These are phyloP conservation scores for Schoenoplectus tabernaemontani DNA, from an alignment of 202 grass and related monocot genomes.

Conservation along the genomic window DNA sequence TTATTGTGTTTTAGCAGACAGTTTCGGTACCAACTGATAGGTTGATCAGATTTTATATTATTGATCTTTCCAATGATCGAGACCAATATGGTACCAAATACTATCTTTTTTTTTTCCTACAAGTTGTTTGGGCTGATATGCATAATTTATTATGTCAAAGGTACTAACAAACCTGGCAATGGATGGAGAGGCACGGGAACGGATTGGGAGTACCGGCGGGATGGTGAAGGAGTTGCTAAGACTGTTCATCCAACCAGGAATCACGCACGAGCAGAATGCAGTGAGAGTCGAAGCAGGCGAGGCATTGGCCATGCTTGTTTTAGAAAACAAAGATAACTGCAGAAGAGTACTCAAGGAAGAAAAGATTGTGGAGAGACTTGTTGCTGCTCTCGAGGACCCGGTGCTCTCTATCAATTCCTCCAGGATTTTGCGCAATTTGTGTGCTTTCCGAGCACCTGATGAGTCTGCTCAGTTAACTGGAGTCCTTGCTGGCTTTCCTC, in stretches of 20 bases:
- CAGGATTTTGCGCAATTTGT: conserved; percentile 54
- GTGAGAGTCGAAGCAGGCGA: conserved; percentile 51
- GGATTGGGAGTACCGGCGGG: conserved; percentile 58
- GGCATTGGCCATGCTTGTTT: conserved; percentile 68
- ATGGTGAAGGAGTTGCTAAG: conserved; percentile 46
- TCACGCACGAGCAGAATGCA: conserved; percentile 14
- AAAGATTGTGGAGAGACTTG: conserved; percentile 22
- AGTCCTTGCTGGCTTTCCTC: conserved; percentile 29
- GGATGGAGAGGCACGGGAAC: conserved; percentile 49
- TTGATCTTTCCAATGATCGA: too few relatives aligned
- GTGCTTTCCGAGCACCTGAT: conserved; percentile 24
- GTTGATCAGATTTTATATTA: too few relatives aligned
- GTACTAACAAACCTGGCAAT: conserved; percentile 58
- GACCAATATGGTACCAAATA: too few relatives aligned
- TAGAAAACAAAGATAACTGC: conserved; percentile 66
- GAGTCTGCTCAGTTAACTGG: conserved; percentile 9
- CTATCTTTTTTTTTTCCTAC: too few relatives aligned
- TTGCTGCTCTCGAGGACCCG: conserved; percentile 23
- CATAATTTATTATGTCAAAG: conserved; percentile 14
- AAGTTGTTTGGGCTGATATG: neutral
- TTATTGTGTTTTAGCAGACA: too few relatives aligned
- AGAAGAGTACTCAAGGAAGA: conserved; percentile 32
- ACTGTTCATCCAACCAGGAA: conserved; percentile 34
- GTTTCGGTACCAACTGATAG: too few relatives aligned
- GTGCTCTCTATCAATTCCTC: conserved; percentile 28